Base-by-base conservation (phyloP, 176 grass and related monocot genomes). In the Zoysia pacifica region DNA sequence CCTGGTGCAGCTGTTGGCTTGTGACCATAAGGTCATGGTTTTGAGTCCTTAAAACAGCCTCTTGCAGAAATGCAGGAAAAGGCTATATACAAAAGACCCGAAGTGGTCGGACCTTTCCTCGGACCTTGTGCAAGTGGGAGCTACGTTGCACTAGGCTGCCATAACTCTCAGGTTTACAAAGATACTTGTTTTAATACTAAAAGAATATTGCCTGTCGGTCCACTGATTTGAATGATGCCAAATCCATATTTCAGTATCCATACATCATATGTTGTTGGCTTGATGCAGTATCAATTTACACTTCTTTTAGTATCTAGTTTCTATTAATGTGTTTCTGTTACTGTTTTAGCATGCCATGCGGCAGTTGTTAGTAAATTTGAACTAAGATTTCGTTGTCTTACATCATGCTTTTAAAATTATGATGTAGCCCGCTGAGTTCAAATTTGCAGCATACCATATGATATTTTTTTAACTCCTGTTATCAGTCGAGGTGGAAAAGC, bases 401-500 rank as follows among this genome's bases (percentile, higher is more conserved):
- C 45, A 62, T 52, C 48, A 45, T 38, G 75, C 44, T 53, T 81
- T 81, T 55, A 38, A 36, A 72, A 72, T 49, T 69, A 7, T 82
- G 40, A 37, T 73, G 3, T 66, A 73, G n/a, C 9, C 4, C 28
- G 35, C 18, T 69, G 18, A 45, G 67, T 82, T 35, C 56, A 60
- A 54, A 60, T 74, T 52, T 28, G 28, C 28, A 28, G 69, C 20
- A 40, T 61, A 82, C 43, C 18, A 52, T 79, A 18, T 46, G 48
- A 44, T 15, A 69, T 62, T 67, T 77, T 43, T 63, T 20, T 88
- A 43, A 40, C 38, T 67, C 60, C 82, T 83, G 56, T 67, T 73
- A 35, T 69, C 87, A 97, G 94, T 94, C 86, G 91, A 90, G 80
- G 79, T 94, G 89, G 92, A 85, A 80, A 94, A 92, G 85, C 87